Evolutionary conservation across 257 asterid species (phyloP).

Genomic region (Solanum rostratum): DNA sequence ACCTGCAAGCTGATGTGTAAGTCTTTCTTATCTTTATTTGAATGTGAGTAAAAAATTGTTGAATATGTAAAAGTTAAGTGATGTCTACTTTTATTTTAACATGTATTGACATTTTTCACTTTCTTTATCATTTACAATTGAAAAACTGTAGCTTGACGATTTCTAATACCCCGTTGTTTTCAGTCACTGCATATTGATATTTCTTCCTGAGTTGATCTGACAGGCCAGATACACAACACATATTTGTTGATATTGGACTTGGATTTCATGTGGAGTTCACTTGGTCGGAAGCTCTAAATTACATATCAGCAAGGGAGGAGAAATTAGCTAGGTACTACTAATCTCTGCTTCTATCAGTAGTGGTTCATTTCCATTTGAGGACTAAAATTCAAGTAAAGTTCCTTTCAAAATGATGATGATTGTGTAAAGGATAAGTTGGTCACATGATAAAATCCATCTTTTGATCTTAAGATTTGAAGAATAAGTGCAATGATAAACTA

Average conservation of each 20-base stretch:
- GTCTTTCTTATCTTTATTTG: constrained; percentile 9
- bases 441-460: neutral
- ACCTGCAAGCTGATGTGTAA: constrained; percentile 86
- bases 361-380: neutral
- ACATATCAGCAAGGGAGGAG: constrained; percentile 44
- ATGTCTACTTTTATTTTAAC: neutral
- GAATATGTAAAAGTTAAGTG: neutral
- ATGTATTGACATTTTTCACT: neutral
- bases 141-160: neutral
- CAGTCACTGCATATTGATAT: neutral
- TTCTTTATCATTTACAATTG: neutral
- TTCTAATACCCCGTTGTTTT: neutral
- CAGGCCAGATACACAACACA: constrained; percentile 69
- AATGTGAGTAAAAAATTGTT: neutral
- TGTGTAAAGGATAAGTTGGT: neutral
- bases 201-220: neutral
- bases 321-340: constrained; percentile 15
- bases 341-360: neutral
- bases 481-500: neutral
- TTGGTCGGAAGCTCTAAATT: constrained; percentile 80
- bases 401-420: neutral
- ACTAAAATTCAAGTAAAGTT: neutral
- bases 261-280: constrained; percentile 89
- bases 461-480: neutral
- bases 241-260: constrained; percentile 82